Percentiles rank a stretch among this genome's conserved stretches.
phyloP scores from a whole-genome alignment of 2,329 filamentous ascomycete genomes.

The Beauveria asiatica region DNA sequence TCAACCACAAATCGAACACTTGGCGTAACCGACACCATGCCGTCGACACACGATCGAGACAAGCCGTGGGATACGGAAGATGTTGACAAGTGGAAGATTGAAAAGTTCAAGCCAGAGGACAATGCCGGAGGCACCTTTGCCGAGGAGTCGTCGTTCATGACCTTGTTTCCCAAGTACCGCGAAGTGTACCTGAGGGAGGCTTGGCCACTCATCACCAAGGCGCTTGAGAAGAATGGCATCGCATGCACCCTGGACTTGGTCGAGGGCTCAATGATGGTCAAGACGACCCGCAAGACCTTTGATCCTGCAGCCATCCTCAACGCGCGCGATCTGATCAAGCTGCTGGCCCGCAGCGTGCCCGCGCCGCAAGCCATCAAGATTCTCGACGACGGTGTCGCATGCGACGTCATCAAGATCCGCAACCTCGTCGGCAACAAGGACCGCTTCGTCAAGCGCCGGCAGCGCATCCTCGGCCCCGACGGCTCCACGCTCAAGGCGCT shows the following conservation, averaged over 20 bases:
- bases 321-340: constrained; percentile 86
- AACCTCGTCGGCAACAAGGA: constrained; percentile 89
- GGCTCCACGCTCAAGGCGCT: constrained; percentile 91
- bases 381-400: constrained; percentile 81
- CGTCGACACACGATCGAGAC: constrained; percentile 79
- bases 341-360: constrained; percentile 84
- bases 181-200: constrained; percentile 88
- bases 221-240: constrained; percentile 80
- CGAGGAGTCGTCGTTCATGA: constrained; percentile 85
- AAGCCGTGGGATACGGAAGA: constrained; percentile 97
- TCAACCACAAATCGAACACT: neutral
- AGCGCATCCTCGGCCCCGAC: constrained; percentile 84
- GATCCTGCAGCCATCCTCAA: constrained; percentile 92
- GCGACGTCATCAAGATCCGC: constrained; percentile 93
- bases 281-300: constrained; percentile 84
- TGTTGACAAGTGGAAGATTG: constrained; percentile 94
- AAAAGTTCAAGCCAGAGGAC: constrained; percentile 76
- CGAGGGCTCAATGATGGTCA: constrained; percentile 93
- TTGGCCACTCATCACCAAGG: constrained; percentile 84
- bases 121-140: constrained; percentile 79
- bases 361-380: constrained; percentile 92
- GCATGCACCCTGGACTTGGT: constrained; percentile 89
- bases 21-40: constrained; percentile 44
- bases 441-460: constrained; percentile 86
- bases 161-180: constrained; percentile 90